A percentile compares a stretch with the other conserved stretches of the same genome.
Evolutionary conservation across 225 moss, liverwort and hornwort genomes (phyloP).

Genomic region (Neckera pumila): DNA sequence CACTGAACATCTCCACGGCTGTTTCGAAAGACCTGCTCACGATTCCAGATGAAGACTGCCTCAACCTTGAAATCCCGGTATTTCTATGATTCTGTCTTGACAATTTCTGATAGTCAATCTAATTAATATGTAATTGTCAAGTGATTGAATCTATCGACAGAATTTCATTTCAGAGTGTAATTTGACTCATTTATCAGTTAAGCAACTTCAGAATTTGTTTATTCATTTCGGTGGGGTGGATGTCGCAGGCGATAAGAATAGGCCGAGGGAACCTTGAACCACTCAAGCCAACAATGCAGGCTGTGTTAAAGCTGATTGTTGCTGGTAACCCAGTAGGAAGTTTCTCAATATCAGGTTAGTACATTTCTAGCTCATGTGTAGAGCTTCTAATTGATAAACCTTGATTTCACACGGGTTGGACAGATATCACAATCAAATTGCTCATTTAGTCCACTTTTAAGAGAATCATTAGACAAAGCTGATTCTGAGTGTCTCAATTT

Average conservation of each 20-base stretch:
- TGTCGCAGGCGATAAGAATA: not conserved
- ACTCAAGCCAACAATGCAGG: conserved; percentile 16
- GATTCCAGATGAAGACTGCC: not conserved
- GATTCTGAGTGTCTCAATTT: not conserved
- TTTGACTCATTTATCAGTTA: not conserved
- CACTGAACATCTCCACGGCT: not conserved
- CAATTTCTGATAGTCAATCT: not conserved
- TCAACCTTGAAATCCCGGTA: conserved; percentile 20
- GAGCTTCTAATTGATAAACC: not conserved
- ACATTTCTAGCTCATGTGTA: not conserved
- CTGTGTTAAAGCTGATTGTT: not conserved
- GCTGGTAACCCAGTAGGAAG: not conserved
- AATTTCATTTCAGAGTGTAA: not conserved
- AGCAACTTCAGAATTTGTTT: not conserved
- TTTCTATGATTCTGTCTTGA: not conserved
- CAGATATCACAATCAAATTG: not conserved
- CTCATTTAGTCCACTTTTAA: not conserved
- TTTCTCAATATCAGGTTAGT: conserved; percentile 11
- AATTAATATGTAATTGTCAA: not conserved
- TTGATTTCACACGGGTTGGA: not conserved
- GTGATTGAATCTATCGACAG: not conserved
- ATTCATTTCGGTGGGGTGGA: not conserved
- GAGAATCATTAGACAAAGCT: not conserved
- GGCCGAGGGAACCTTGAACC: not conserved
- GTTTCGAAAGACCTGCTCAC: not conserved